These are phyloP conservation scores for Aspergillus leporis DNA, from an alignment of 495 filamentous ascomycete species.

Conservation along the genomic window DNA sequence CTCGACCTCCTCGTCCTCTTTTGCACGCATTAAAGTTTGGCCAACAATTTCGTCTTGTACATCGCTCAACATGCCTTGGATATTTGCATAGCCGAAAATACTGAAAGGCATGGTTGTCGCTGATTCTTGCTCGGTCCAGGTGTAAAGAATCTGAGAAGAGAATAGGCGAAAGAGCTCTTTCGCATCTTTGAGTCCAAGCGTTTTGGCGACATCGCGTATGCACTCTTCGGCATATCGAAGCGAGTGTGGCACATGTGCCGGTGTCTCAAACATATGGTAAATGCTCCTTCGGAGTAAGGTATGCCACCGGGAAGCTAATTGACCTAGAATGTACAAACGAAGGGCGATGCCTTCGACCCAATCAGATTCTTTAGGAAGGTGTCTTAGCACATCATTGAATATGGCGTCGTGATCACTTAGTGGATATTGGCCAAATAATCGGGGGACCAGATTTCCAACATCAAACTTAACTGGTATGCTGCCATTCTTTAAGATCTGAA, in stretches of 20 bases:
- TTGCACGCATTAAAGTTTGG: constrained; percentile 81
- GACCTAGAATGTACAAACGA: constrained; percentile 71
- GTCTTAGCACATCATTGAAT: constrained; percentile 72
- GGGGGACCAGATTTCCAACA: constrained; percentile 66
- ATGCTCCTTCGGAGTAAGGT: constrained; percentile 79
- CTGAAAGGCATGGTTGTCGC: constrained; percentile 72
- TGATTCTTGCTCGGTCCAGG: constrained; percentile 72
- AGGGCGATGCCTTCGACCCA: constrained; percentile 83
- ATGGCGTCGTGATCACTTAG: constrained; percentile 79
- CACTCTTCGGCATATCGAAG: constrained; percentile 70
- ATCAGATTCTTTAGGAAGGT: constrained; percentile 67
- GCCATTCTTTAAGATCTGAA: constrained; percentile 66
- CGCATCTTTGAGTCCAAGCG: constrained; percentile 62
- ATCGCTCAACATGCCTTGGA: constrained; percentile 68
- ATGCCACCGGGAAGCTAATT: constrained; percentile 76
- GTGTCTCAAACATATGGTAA: constrained; percentile 90
- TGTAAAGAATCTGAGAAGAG: constrained; percentile 87
- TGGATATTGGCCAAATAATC: constrained; percentile 75
- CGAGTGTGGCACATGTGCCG: constrained; percentile 64
- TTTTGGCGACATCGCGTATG: constrained; percentile 61
- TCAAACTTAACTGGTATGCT: constrained; percentile 74
- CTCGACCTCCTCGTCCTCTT: constrained; percentile 59
- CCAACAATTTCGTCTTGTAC: constrained; percentile 79
- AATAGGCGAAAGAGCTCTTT: constrained; percentile 82
- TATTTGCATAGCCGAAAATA: constrained; percentile 74